Conservation (phyloP, 2,329 filamentous ascomycete genomes). For the Ramichloridium luteum region DNA sequence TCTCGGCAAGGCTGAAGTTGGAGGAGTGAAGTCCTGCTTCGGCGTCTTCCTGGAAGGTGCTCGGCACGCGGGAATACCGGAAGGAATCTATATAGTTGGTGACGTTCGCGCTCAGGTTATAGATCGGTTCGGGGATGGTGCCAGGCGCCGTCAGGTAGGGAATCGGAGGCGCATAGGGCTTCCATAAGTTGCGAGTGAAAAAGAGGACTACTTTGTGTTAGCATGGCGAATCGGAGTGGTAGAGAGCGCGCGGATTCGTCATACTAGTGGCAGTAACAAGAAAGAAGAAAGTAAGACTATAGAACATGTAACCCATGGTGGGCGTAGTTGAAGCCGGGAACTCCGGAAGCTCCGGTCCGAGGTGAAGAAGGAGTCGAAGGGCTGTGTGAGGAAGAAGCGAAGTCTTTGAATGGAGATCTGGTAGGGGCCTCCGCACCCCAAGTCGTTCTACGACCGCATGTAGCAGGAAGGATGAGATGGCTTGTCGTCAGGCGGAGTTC, state of each 20-base stretch:
- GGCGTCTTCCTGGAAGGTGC: slow-evolving; percentile 64
- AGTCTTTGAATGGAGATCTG: too few species aligned
- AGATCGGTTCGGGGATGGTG: slow-evolving; percentile 42
- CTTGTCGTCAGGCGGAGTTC: too few species aligned
- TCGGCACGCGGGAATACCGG: slow-evolving; percentile 66
- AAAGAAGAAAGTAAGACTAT: slow-evolving; percentile 59
- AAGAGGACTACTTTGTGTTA: slow-evolving; percentile 62
- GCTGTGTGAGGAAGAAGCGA: too few species aligned
- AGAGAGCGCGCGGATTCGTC: slow-evolving; percentile 12
- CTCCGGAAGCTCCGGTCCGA: too few species aligned
- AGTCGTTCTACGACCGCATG: slow-evolving; percentile 3
- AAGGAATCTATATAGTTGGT: slow-evolving; percentile 31
- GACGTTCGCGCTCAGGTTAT: slow-evolving; percentile 32
- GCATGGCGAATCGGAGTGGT: slow-evolving; percentile 3
- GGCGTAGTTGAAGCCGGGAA: too few species aligned
- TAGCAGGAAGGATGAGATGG: too few species aligned
- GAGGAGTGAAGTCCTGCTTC: slow-evolving; percentile 74
- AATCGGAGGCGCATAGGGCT: slow-evolving; percentile 50
- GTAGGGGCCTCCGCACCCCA: slow-evolving; percentile 3
- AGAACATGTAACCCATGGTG: slow-evolving; percentile 74
- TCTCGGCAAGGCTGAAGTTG: slow-evolving; percentile 71
- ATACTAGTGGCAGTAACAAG: slow-evolving; percentile 59
- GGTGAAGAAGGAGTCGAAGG: too few species aligned
- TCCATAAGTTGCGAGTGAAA: slow-evolving; percentile 68
- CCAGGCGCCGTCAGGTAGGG: slow-evolving; percentile 37